Base-by-base conservation (phyloP, 1,284 basidiomycete species). In the Cutaneotrichosporon sp. region DNA sequence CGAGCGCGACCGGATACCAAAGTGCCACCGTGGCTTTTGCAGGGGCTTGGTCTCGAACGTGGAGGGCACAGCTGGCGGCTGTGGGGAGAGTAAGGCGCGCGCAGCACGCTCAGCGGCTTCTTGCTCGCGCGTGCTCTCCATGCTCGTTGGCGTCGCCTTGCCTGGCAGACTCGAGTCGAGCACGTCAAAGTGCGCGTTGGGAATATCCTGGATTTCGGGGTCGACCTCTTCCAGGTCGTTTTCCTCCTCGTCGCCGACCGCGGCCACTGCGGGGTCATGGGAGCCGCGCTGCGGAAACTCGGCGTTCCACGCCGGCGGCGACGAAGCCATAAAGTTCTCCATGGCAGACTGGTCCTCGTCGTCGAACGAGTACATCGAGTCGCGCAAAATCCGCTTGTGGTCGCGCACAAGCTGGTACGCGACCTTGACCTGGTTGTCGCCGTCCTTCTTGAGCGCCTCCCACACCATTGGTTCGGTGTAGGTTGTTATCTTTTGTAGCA, bases 351-450 rank as follows among this genome's bases (percentile, higher is more conserved):
- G 64, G 45, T 76, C 72, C 47, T 70, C 72, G 17, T 63, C 64
- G 46, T 74, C 68, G 17, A 64, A 63, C 2, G 59, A 65, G 48
- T 69, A 56, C 51, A 67, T 64, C 41, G 65, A 75, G 73, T 88
- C 88, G 70, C 86, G 84, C n/a, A 91, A 83, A 56, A 88, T 82
- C 40, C 91, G 78, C 63, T 85, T 82, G 76, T 94, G 92, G 69
- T 97, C 94, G 49, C 91, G 79, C 50, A 96, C 80, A 2, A 97
- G 80, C 82, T 94, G 85, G 73, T 97, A 98, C 0, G 94, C 93
- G 15, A 98, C 92, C 75, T 97, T 94, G 70, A 97, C 86, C 54
- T 91, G 88, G 68, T 97, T 96, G 39, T 94, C 92, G 53, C 91
- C 88, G 43, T 91, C 86, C 58, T 85, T 78, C 62, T 85, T 80